Evolutionary conservation across 2,329 filamentous ascomycete species (phyloP).

Genomic region (Fusarium avenaceum): DNA sequence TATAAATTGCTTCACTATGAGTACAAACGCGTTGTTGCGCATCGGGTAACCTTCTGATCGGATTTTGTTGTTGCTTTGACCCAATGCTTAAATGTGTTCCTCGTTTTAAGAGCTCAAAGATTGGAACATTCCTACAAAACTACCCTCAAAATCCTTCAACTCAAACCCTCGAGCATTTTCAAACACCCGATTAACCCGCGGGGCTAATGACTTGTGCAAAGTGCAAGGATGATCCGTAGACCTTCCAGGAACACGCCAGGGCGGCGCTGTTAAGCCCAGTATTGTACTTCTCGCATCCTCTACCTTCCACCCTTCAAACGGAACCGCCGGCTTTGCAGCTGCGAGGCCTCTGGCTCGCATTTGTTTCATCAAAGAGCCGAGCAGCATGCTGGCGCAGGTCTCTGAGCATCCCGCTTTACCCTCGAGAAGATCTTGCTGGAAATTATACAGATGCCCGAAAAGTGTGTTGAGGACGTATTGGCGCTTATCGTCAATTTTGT

Average conservation of each 20-base stretch:
- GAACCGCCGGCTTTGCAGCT: neutral
- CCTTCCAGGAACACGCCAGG: conserved; percentile 30
- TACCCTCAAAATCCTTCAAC: conserved; percentile 16
- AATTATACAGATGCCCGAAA: conserved; percentile 21
- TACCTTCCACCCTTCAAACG: conserved; percentile 31
- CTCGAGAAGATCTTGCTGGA: conserved; percentile 25
- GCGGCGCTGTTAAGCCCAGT: conserved; percentile 9
- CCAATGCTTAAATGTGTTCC: too few relatives aligned
- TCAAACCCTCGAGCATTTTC: conserved; percentile 8
- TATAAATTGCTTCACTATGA: too few relatives aligned
- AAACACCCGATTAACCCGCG: conserved; percentile 14
- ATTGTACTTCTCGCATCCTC: conserved; percentile 25
- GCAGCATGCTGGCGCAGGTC: conserved; percentile 28
- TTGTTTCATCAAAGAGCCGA: conserved; percentile 25
- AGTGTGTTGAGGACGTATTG: conserved; percentile 23
- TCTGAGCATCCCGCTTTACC: conserved; percentile 25
- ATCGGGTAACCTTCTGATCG: fast-evolving
- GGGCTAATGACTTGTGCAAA: conserved; percentile 5
- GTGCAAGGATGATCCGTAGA: conserved; percentile 29
- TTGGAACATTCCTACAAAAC: neutral
- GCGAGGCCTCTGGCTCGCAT: conserved; percentile 5
- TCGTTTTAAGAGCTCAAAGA: conserved; percentile 4
- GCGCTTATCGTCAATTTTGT: conserved; percentile 23
- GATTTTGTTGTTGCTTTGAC: too few relatives aligned
- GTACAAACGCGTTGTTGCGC: too few relatives aligned